A percentile compares a stretch with the other conserved stretches of the same genome.
phyloP scores from a whole-genome alignment of 768 basidiomycete species.

The Amanita jacksonii region DNA sequence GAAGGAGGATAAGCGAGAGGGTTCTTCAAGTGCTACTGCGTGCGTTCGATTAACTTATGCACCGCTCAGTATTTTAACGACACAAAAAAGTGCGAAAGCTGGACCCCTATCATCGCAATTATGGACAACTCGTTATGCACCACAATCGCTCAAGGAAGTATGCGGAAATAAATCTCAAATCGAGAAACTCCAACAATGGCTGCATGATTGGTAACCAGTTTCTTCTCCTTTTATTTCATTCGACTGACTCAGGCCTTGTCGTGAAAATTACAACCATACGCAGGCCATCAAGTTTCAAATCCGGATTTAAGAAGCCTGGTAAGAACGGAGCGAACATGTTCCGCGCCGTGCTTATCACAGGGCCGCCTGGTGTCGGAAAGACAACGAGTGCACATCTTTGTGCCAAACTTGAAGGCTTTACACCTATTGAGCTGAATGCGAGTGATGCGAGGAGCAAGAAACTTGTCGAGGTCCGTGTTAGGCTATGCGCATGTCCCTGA shows the following conservation, averaged over 20 bases:
- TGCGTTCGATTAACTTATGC: not conserved
- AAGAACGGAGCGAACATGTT: conserved; percentile 82
- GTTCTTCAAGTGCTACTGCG: not conserved
- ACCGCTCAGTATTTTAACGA: not conserved
- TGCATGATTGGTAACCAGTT: conserved; percentile 64
- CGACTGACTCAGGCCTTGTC: too few species aligned
- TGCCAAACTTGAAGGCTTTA: conserved; percentile 84
- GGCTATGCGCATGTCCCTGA: not conserved
- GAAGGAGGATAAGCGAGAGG: conserved; percentile 12
- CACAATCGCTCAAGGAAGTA: conserved; percentile 76
- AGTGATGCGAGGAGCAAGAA: conserved; percentile 96
- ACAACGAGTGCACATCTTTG: conserved; percentile 93
- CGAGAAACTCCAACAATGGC: conserved; percentile 83
- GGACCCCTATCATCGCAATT: conserved; percentile 54
- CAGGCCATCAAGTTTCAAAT: conserved; percentile 69
- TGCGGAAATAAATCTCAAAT: conserved; percentile 93
- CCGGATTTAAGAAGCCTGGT: conserved; percentile 88
- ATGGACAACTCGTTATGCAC: conserved; percentile 96
- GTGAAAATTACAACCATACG: too few species aligned
- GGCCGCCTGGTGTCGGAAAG: conserved; percentile 95
- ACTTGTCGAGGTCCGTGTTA: conserved; percentile 69
- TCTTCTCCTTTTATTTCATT: not conserved
- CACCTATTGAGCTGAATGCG: conserved; percentile 92
- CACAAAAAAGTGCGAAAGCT: conserved; percentile 14
- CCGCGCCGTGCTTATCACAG: conserved; percentile 84